Conservation (phyloP, 352 stramenopile genomes). For the Blastocystis sp. region DNA sequence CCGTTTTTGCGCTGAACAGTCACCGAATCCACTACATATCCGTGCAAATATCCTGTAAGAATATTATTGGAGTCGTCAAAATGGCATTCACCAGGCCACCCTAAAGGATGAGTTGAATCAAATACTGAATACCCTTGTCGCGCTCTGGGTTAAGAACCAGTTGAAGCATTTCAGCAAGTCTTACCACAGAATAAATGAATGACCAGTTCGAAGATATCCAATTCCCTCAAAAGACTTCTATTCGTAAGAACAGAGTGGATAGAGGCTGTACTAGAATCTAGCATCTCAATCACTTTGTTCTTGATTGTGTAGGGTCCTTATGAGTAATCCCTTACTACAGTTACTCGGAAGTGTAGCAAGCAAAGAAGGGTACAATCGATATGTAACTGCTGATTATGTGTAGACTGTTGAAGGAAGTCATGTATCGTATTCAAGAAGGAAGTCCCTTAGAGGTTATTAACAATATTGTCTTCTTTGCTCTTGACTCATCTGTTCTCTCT, state of each 20-base stretch:
- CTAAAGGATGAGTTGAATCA: not conserved
- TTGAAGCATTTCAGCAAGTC: slow-evolving; percentile 6
- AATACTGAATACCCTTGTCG: not conserved
- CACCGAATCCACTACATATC: slow-evolving; percentile 29
- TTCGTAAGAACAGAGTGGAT: no score
- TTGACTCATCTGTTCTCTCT: slow-evolving; percentile 16
- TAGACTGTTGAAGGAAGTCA: slow-evolving; percentile 32
- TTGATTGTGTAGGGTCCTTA: not conserved
- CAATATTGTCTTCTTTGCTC: slow-evolving; percentile 45
- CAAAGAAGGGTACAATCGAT: not conserved
- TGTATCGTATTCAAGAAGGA: slow-evolving; percentile 39
- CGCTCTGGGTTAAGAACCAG: not conserved
- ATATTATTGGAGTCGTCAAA: not conserved
- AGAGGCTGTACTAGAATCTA: no score
- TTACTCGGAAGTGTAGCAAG: slow-evolving; percentile 32
- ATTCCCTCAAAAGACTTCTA: no score
- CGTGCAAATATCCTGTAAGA: slow-evolving; percentile 29
- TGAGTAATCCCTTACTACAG: slow-evolving; percentile 47
- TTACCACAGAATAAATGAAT: no score
- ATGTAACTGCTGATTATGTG: not conserved
- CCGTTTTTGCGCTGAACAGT: not conserved
- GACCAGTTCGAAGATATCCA: no score
- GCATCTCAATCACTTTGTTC: no score
- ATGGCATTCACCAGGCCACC: not conserved
- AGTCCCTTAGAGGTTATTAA: slow-evolving; percentile 29